Base-by-base conservation (phyloP, 257 asterid genomes). In the Gentiana straminea region DNA sequence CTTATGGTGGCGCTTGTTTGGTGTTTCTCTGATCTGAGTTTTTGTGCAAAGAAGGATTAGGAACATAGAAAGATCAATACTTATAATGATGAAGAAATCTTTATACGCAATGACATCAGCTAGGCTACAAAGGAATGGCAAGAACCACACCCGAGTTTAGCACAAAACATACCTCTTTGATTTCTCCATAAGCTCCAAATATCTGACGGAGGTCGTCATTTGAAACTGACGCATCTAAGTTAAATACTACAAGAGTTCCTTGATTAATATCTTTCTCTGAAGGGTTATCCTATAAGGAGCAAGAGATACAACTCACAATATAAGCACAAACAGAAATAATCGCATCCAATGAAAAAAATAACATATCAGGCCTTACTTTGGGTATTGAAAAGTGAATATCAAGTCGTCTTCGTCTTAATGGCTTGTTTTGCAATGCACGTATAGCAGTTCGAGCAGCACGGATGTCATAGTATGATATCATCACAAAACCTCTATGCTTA, bases 301-400 rank as follows among this genome's bases (percentile, higher is more conserved):
- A 13, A 49, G 45, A 35, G 13, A 41, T 9, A 67, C 12, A 15
- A 32, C 54, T 38, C 45, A 33, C 24, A 54, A 67, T 57, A 60
- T 46, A 45, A 8, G 11, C n/a, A 48, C 4, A 8, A 55, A 35
- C 34, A 61, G 9, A 13, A 38, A 32, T 5, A n/a, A 44, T 10
- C 6, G 4, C 37, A 32, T 10, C 10, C 36, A 59, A 61, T 33
- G 37, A 53, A 49, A 60, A n/a, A n/a, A 33, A 12, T 33, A 44
- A 37, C 12, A 36, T 53, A 50, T 34, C 39, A 49, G 37, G 24
- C 24, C 68, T 63, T 44, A 92, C 97, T 94, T 92, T 92, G 3
- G 98, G 98, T 44, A 92, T 92, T 46, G 98, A 92, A 68, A 92
- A 92, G 75, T 92, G 98, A 64, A 92, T 92, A 70, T 92, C 97